Conservation (phyloP, 768 basidiomycete species). For the Cytidiella melzeri region DNA sequence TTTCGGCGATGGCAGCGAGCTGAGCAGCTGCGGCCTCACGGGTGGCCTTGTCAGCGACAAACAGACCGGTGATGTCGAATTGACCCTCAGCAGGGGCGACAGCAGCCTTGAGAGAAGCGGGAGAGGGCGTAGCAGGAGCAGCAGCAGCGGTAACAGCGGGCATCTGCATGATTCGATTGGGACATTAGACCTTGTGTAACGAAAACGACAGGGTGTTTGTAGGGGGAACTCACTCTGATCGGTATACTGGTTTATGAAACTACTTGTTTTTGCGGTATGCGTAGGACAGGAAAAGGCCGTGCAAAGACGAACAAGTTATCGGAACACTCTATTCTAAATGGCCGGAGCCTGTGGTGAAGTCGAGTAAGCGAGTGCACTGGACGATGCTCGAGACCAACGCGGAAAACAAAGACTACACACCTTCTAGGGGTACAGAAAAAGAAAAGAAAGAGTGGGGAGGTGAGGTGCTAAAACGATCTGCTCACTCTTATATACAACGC, state of each 20-base stretch:
- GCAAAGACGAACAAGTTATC: conserved; percentile 48
- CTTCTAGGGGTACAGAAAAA: conserved; percentile 29
- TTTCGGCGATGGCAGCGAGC: conserved; percentile 72
- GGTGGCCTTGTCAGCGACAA: conserved; percentile 78
- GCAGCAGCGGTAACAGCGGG: conserved; percentile 70
- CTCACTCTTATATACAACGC: conserved; percentile 19
- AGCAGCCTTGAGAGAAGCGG: conserved; percentile 67
- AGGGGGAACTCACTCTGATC: conserved; percentile 18
- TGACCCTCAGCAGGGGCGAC: conserved; percentile 49
- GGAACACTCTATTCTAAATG: conserved; percentile 53
- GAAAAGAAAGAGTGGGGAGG: conserved; percentile 32
- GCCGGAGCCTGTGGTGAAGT: conserved; percentile 30
- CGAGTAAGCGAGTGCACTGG: conserved; percentile 10
- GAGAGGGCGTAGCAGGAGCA: conserved; percentile 50
- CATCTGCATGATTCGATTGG: conserved; percentile 46
- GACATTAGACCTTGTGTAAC: conserved; percentile 9
- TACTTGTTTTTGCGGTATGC: conserved; percentile 37
- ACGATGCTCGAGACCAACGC: conserved; percentile 2
- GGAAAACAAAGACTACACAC: conserved; percentile 15
- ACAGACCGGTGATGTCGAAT: conserved; percentile 70
- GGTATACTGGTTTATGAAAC: conserved; percentile 17
- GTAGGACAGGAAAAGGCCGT: conserved; percentile 33
- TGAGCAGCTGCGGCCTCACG: conserved; percentile 66
- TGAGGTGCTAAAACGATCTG: conserved; percentile 23
- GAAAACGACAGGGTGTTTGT: background rate